A percentile compares a stretch with the other conserved stretches of the same genome.
These are phyloP conservation scores for Wickerhamomyces hampshirensis DNA, from an alignment of 805 yeast species.

Conservation along the genomic window DNA sequence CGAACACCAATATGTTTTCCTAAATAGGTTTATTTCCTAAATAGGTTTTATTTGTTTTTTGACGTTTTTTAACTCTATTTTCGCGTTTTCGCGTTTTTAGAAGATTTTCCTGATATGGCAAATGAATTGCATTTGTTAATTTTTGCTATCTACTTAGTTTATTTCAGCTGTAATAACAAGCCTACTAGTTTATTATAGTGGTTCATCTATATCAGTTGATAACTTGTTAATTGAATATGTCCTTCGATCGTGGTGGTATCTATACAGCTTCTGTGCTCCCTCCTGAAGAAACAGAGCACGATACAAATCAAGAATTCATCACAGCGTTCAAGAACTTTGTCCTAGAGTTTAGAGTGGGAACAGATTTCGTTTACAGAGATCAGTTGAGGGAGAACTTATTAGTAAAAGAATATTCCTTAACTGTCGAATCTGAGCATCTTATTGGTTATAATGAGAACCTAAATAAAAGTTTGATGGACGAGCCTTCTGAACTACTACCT, in stretches of 20 bases:
- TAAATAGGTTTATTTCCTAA: too few relatives aligned
- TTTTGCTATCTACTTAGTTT: too few relatives aligned
- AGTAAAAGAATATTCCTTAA: conserved; percentile 65
- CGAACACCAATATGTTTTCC: too few relatives aligned
- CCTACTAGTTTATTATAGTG: neutral
- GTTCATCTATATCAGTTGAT: neutral
- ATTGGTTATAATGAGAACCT: conserved; percentile 86
- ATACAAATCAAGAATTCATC: conserved; percentile 61
- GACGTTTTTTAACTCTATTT: too few relatives aligned
- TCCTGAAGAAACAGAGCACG: conserved; percentile 68
- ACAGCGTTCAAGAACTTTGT: conserved; percentile 79
- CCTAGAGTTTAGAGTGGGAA: conserved; percentile 77
- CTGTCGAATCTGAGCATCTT: conserved; percentile 78
- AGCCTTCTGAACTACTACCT: conserved; percentile 85
- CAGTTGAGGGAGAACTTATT: conserved; percentile 84
- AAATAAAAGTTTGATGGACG: conserved; percentile 77
- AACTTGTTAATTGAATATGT: conserved; percentile 11
- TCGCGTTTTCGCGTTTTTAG: too few relatives aligned
- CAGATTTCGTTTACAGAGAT: conserved; percentile 83
- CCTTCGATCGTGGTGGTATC: conserved; percentile 43
- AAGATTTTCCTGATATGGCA: neutral
- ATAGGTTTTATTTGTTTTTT: neutral
- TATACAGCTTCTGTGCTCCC: conserved; percentile 81
- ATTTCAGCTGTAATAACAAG: too few relatives aligned
- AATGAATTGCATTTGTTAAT: neutral